phyloP scores from a whole-genome alignment of 768 basidiomycete genomes.

The Rhodosporidiobolus odoratus region DNA sequence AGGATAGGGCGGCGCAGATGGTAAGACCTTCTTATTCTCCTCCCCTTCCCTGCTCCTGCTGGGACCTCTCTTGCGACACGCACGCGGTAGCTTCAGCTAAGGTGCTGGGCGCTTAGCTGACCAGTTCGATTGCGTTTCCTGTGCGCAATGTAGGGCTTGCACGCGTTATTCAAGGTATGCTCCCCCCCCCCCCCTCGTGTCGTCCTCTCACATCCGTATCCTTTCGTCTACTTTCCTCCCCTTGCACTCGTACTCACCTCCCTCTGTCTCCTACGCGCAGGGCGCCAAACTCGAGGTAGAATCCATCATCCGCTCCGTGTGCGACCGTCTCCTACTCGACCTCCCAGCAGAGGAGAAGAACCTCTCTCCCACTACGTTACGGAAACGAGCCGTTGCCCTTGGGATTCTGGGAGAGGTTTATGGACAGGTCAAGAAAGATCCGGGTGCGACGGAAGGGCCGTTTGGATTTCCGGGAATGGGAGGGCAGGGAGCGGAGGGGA shows the following conservation, averaged over 20 bases:
- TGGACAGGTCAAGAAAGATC: slow-evolving; percentile 62
- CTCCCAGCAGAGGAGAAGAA: slow-evolving; percentile 4
- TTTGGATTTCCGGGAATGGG: slow-evolving; percentile 15
- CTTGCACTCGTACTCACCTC: not conserved
- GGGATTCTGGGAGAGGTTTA: slow-evolving; percentile 81
- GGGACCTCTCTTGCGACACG: not conserved
- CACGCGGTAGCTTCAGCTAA: not conserved
- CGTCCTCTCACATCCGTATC: not conserved
- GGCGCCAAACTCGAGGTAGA: slow-evolving; percentile 88
- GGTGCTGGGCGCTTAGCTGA: not conserved
- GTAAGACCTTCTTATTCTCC: slow-evolving; percentile 14
- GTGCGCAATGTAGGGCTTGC: slow-evolving; percentile 54
- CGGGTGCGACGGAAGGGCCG: slow-evolving; percentile 15
- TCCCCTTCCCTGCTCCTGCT: no score
- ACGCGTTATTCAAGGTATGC: slow-evolving; percentile 77
- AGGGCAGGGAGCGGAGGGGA: not conserved
- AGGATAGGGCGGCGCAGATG: slow-evolving; percentile 90
- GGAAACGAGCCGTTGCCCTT: slow-evolving; percentile 70
- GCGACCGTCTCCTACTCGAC: slow-evolving; percentile 62
- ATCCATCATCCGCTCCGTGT: slow-evolving; percentile 79
- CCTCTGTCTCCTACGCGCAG: slow-evolving; percentile 47
- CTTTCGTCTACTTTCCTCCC: not conserved
- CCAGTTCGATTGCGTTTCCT: not conserved
- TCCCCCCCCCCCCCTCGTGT: not conserved
- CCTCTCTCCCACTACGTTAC: slow-evolving; percentile 54